Base-by-base conservation (phyloP, 2,329 filamentous ascomycete genomes). In the Trichoderma sp. region DNA sequence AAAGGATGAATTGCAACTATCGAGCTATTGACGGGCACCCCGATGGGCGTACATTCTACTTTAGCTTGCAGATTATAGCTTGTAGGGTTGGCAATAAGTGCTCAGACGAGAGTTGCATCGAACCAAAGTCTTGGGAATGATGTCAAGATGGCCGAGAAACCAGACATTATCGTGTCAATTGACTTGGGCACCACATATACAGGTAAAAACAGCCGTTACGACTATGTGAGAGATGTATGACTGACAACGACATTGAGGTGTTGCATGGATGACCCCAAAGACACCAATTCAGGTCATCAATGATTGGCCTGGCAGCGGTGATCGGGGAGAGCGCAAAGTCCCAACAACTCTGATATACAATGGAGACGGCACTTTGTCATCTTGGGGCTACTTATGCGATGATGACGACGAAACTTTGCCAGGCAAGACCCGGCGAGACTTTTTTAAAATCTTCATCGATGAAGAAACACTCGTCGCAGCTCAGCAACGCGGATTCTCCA, bases 361-460 rank as follows among this genome's bases (percentile, higher is more conserved):
- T 39, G 71, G 77, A 6, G 79, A 83, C 71, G 77, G 77, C 4
- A 78, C 73, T 11, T 78, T 87, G 6, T 84, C 84, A 0, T 86
- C 84, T 0, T 88, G 87, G 87, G 86, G 87, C 0, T 88, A 85
- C 74, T 79, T 85, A 32, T 88, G 86, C 53, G 83, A 84, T 30
- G 84, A 86, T 9, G 81, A 85, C 17, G 81, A 85, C 26, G 82
- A 83, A 2, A 58, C 55, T 2, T 7, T 43, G 1, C 70, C 76
- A 1, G 77, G 75, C 17, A 83, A 82, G 70, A 76, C 74, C 7
- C 79, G 80, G 4, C 79, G 80, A 8, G 85, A 88, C 70, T 87
- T 87, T 81, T 88, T 88, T 81, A 88, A 88, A 74, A 86, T 86
- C 72, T 87, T 84, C 74, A 81, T 88, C 15, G 86, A 88, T 68